A percentile compares a stretch with the other conserved stretches of the same genome.
phyloP scores from a whole-genome alignment of 352 stramenopile species.

The Peronospora destructor region DNA sequence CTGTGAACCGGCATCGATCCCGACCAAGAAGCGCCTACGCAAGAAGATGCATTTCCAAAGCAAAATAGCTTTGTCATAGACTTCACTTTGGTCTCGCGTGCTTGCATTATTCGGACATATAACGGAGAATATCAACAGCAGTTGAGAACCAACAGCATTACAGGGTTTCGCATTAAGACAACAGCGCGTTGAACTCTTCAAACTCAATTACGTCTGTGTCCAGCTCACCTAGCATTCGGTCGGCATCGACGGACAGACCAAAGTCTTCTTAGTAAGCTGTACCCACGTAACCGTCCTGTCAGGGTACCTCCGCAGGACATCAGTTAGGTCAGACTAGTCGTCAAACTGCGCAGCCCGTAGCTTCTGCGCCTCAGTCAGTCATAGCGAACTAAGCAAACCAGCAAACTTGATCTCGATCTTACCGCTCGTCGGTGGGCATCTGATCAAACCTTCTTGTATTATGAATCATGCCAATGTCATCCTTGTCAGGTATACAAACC shows the following conservation, averaged over 20 bases:
- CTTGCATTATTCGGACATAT: slow-evolving; percentile 2
- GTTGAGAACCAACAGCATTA: background rate
- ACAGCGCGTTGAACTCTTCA: slow-evolving; percentile 92
- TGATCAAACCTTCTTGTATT: slow-evolving; percentile 84
- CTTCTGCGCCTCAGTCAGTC: slow-evolving; percentile 97
- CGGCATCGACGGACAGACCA: slow-evolving; percentile 93
- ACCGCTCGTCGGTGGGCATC: slow-evolving; percentile 93
- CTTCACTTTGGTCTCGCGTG: slow-evolving; percentile 14
- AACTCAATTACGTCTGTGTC: slow-evolving; percentile 92
- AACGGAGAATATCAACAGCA: background rate
- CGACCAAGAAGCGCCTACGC: slow-evolving; percentile 48
- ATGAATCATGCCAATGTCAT: slow-evolving; percentile 93
- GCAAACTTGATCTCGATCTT: slow-evolving; percentile 78
- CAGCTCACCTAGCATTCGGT: slow-evolving; percentile 93
- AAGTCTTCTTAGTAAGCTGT: slow-evolving; percentile 96
- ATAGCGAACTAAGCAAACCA: slow-evolving; percentile 92
- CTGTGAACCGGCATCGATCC: slow-evolving; percentile 33
- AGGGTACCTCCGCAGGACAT: slow-evolving; percentile 88
- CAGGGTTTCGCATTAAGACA: slow-evolving; percentile 42
- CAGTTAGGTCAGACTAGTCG: slow-evolving; percentile 96
- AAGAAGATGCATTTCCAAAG: slow-evolving; percentile 75
- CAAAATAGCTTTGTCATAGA: slow-evolving; percentile 62
- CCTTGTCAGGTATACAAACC: slow-evolving; percentile 95
- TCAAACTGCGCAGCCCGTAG: slow-evolving; percentile 90
- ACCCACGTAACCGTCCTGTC: slow-evolving; percentile 93